Base-by-base conservation (phyloP, 208 protist genomes). In the Wallacemonas sp. region DNA sequence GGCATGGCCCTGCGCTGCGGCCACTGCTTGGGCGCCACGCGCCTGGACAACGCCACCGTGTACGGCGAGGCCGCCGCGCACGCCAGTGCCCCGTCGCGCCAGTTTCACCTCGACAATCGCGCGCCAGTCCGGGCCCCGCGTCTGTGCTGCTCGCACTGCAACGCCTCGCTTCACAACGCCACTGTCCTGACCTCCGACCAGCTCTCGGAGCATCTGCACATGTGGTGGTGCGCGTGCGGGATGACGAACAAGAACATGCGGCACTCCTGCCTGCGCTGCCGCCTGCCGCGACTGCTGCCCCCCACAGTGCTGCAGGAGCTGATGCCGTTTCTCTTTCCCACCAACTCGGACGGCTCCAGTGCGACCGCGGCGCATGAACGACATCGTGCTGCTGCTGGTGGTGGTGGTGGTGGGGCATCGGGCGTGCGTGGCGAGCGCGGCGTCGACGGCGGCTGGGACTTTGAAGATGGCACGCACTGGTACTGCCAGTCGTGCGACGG, bases 141-240 rank as follows among this genome's bases (percentile, higher is more conserved):
- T 54, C 62, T 82, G 50, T 49, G 36, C 26, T 94, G 88, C 49
- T 48, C 33, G 22, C 65, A 67, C 2, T 94, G 88, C 55, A 16
- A 33, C 42, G 39, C 44, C 44, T 41, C 77, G 1, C 66, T 94
- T 31, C 88, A 94, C 55, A 82, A 83, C 28, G 82, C 76, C 25
- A 65, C 46, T 3, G 70, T 86, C 3, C 42, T 59, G 4, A 46
- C 57, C 11, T 46, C 48, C 23, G 70, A 44, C 3, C 5, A 44
- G 29, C 31, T 39, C 38, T 29, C 59, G 41, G 29, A 57, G 10
- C 61, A 32, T 44, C 16, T 8, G 3, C 52, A 76, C 41, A 52
- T 68, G 48, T 94, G 88, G 88, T 84, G 79, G 67, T 94, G 88
- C 50, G 81, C 67, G 33, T 94, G 88, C 36, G 88, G 88, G 3